Evolutionary conservation across 768 basidiomycete genomes (phyloP).

Genomic region (Lenzites betulinus): DNA sequence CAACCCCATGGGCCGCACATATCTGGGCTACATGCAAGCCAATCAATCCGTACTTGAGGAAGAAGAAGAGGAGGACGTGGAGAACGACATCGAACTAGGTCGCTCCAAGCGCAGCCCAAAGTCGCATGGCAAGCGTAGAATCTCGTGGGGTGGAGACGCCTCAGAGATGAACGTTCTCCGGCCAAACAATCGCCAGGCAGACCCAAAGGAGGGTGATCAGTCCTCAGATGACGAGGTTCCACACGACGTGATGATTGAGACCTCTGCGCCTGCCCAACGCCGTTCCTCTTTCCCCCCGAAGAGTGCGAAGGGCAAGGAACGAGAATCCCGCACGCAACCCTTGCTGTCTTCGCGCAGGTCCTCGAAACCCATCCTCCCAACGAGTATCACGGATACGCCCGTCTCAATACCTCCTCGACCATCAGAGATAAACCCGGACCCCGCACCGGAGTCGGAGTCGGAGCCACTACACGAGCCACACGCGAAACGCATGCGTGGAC

Average conservation of each 20-base stretch:
- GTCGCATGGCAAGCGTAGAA: slow-evolving; percentile 51
- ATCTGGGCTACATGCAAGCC: slow-evolving; percentile 77
- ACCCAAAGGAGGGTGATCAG: slow-evolving; percentile 58
- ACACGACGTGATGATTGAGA: slow-evolving; percentile 84
- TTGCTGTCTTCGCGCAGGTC: slow-evolving; percentile 42
- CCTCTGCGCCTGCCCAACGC: slow-evolving; percentile 44
- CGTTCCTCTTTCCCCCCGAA: slow-evolving; percentile 24
- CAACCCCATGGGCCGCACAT: slow-evolving; percentile 73
- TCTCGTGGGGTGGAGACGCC: slow-evolving; percentile 58
- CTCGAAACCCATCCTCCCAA: slow-evolving; percentile 41
- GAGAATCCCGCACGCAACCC: slow-evolving; percentile 40
- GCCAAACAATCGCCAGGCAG: slow-evolving; percentile 73
- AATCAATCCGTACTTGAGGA: slow-evolving; percentile 73
- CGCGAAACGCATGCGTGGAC: slow-evolving; percentile 59
- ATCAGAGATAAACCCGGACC: slow-evolving; percentile 56
- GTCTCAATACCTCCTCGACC: slow-evolving; percentile 64
- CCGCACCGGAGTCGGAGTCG: slow-evolving; percentile 23
- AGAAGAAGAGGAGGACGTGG: slow-evolving; percentile 58
- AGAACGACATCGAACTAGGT: slow-evolving; percentile 64
- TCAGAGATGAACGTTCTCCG: slow-evolving; percentile 60
- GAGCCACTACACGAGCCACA: slow-evolving; percentile 26
- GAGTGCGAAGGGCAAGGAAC: slow-evolving; percentile 40
- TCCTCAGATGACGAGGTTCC: slow-evolving; percentile 84
- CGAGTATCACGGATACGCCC: slow-evolving; percentile 33
- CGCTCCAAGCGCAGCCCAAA: slow-evolving; percentile 41